Evolutionary conservation across 2,329 filamentous ascomycete species (phyloP).

Genomic region (Ophiocordyceps australis): DNA sequence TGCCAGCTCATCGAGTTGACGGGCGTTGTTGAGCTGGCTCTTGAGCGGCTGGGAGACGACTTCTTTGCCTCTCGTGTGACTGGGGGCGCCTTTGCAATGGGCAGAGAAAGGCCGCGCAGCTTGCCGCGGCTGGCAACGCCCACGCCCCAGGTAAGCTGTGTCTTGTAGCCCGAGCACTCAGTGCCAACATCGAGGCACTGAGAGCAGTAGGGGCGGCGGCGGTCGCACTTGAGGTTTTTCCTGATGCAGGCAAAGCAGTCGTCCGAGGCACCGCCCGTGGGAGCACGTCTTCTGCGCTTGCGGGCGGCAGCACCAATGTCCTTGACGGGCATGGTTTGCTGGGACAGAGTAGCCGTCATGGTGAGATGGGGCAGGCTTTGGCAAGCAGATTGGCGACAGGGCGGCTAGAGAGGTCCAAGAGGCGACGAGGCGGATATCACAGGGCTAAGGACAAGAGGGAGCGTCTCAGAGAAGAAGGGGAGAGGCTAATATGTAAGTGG

Average conservation of each 20-base stretch:
- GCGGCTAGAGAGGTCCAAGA: no score
- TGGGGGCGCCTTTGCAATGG: slow-evolving; percentile 42
- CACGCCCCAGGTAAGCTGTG: slow-evolving; percentile 89
- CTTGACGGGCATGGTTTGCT: slow-evolving; percentile 25
- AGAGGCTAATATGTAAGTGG: no score
- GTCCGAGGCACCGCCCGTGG: slow-evolving; percentile 74
- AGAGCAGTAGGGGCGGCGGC: slow-evolving; percentile 83
- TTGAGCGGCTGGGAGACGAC: slow-evolving; percentile 19
- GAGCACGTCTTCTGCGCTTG: slow-evolving; percentile 74
- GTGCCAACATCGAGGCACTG: slow-evolving; percentile 83
- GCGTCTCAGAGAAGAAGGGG: no score
- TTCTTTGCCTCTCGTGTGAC: slow-evolving; percentile 32
- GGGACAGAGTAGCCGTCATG: slow-evolving; percentile 31
- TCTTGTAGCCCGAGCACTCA: slow-evolving; percentile 93
- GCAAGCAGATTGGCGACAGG: no score
- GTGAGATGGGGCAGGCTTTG: no score
- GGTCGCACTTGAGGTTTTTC: slow-evolving; percentile 71
- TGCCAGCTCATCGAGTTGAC: slow-evolving; percentile 10
- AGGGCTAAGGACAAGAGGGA: no score
- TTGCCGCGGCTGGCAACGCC: slow-evolving; percentile 92
- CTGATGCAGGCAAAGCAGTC: slow-evolving; percentile 92
- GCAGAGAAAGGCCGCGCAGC: slow-evolving; percentile 70
- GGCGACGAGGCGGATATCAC: no score
- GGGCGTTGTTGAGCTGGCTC: slow-evolving; percentile 24
- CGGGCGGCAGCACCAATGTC: slow-evolving; percentile 32